These are phyloP conservation scores for Bonnemaisonia californica DNA, from an alignment of 31 red algal species.

Conservation along the genomic window DNA sequence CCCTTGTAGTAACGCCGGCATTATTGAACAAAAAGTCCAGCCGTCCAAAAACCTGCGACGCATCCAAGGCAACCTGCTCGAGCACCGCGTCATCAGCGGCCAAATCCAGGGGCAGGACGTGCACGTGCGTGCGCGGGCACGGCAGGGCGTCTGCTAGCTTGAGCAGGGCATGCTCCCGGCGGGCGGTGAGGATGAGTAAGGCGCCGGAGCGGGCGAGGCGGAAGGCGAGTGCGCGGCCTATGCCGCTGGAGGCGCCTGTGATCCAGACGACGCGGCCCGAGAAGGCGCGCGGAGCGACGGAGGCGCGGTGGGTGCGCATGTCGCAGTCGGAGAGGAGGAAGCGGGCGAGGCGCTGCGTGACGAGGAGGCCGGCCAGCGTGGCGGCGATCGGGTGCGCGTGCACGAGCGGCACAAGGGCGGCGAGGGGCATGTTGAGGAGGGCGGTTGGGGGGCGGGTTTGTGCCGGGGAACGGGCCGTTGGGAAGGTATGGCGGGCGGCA, in stretches of 20 bases:
- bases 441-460: too few species aligned
- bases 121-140: slow-evolving; percentile 48
- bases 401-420: too few species aligned
- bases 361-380: neutral
- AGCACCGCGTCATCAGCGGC: slow-evolving; percentile 26
- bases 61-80: slow-evolving; percentile 22
- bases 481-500: too few species aligned
- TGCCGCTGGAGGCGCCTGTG: slow-evolving; percentile 89
- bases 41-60: slow-evolving; percentile 47
- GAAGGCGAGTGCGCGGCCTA: slow-evolving; percentile 70
- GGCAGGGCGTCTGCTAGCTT: slow-evolving; percentile 47
- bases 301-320: slow-evolving; percentile 24
- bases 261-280: slow-evolving; percentile 76
- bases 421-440: too few species aligned
- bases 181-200: slow-evolving; percentile 80
- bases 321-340: slow-evolving; percentile 62
- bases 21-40: slow-evolving; percentile 83
- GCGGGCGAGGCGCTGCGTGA: slow-evolving; percentile 15
- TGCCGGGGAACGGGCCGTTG: too few species aligned
- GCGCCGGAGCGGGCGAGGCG: slow-evolving; percentile 66
- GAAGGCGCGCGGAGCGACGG: slow-evolving; percentile 23
- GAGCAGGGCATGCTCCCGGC: slow-evolving; percentile 53
- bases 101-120: slow-evolving; percentile 70
- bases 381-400: neutral
- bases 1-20: slow-evolving; percentile 60